Evolutionary conservation across 768 basidiomycete species (phyloP).

Genomic region (Cubamyces lactineus): DNA sequence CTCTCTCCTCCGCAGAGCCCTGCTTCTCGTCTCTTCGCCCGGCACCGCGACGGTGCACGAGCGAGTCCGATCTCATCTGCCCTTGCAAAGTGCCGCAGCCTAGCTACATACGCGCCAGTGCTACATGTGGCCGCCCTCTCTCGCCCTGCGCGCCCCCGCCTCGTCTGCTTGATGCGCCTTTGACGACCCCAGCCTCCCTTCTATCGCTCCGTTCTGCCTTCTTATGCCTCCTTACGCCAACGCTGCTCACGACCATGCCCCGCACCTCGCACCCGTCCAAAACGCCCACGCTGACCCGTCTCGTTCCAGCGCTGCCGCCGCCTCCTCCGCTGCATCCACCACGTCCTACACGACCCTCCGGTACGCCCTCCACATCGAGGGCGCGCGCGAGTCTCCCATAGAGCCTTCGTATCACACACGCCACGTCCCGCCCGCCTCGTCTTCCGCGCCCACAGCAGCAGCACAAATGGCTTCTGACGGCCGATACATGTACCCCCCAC

Average conservation of each 20-base stretch:
- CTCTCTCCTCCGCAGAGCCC: neutral
- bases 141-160: constrained; percentile 2
- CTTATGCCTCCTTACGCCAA: constrained; percentile 23
- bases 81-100: neutral
- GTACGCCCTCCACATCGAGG: constrained; percentile 23
- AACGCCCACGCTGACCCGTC: constrained; percentile 19
- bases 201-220: neutral
- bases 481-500: constrained; percentile 59
- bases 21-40: neutral
- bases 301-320: constrained; percentile 16
- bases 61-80: constrained; percentile 3
- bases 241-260: constrained; percentile 20
- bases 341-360: constrained; percentile 29
- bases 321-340: constrained; percentile 13
- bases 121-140: constrained; percentile 4
- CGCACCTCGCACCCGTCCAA: constrained; percentile 5
- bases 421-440: constrained; percentile 8
- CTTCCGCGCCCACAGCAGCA: neutral
- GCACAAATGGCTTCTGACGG: constrained; percentile 52
- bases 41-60: neutral
- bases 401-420: neutral
- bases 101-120: neutral
- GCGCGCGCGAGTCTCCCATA: constrained; percentile 3
- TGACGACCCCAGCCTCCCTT: constrained; percentile 2
- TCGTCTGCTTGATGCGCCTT: neutral